Conservation (phyloP, 345 rosid genomes). For the Limnanthes douglasii region DNA sequence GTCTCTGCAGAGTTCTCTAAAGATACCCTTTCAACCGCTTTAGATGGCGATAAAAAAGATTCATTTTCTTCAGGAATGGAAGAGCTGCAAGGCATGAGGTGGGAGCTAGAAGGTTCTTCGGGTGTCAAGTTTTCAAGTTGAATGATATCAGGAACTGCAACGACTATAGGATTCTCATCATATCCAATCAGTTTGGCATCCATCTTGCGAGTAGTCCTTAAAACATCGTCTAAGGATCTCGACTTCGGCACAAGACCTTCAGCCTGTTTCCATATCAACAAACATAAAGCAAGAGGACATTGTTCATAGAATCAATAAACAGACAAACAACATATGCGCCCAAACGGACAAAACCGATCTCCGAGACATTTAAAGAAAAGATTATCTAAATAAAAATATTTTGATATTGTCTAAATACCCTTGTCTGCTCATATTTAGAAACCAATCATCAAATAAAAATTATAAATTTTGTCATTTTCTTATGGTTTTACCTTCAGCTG, state of each 20-base stretch:
- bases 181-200: constrained; percentile 74
- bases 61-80: too few species aligned
- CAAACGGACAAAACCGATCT: not conserved
- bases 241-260: constrained; percentile 30
- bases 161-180: constrained; percentile 49
- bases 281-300: too few species aligned
- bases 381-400: too few species aligned
- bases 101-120: constrained; percentile 9
- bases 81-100: not conserved
- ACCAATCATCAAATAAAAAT: too few species aligned
- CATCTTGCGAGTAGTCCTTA: constrained; percentile 27
- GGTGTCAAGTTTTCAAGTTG: constrained; percentile 15
- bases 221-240: constrained; percentile 37
- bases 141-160: constrained; percentile 11
- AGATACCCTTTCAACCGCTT: too few species aligned
- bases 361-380: constrained; percentile 4
- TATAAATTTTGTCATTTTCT: too few species aligned
- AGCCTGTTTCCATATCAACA: constrained; percentile 35
- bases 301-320: constrained; percentile 3
- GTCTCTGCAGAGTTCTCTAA: constrained; percentile 3
- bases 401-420: too few species aligned
- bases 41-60: too few species aligned
- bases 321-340: constrained; percentile 5
- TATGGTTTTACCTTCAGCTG: constrained; percentile 75
- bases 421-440: too few species aligned